Conservation (phyloP, 768 basidiomycete genomes). For the Lactarius akahatsu region DNA sequence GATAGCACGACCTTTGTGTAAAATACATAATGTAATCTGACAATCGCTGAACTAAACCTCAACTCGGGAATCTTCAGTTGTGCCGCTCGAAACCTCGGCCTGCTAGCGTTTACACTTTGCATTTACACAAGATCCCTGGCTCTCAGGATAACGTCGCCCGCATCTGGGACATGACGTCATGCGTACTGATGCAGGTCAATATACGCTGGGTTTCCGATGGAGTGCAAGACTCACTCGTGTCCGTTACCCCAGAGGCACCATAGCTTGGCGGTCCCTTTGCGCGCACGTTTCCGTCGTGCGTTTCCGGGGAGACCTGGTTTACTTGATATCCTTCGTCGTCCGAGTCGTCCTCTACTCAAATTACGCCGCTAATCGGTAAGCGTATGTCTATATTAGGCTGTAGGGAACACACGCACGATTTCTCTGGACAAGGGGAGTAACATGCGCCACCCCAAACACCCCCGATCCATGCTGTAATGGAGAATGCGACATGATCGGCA, state of each 20-base stretch:
- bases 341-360: not conserved
- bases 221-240: not conserved
- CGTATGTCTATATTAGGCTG: not conserved
- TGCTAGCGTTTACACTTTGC: not conserved
- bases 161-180: too few species aligned
- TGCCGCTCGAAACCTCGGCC: not conserved
- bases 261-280: not conserved
- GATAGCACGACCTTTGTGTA: not conserved
- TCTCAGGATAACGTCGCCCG: too few species aligned
- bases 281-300: not conserved
- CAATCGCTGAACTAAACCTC: not conserved
- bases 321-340: not conserved
- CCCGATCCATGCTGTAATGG: not conserved
- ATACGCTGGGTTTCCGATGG: not conserved
- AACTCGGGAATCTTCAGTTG: not conserved
- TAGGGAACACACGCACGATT: not conserved
- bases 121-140: not conserved
- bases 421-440: not conserved
- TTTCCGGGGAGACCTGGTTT: not conserved
- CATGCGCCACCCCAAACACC: not conserved
- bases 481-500: not conserved
- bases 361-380: not conserved
- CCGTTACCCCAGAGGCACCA: not conserved
- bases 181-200: not conserved
- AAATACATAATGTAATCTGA: not conserved